phyloP scores from a whole-genome alignment of 257 asterid species.

The Euphrasia confusa region DNA sequence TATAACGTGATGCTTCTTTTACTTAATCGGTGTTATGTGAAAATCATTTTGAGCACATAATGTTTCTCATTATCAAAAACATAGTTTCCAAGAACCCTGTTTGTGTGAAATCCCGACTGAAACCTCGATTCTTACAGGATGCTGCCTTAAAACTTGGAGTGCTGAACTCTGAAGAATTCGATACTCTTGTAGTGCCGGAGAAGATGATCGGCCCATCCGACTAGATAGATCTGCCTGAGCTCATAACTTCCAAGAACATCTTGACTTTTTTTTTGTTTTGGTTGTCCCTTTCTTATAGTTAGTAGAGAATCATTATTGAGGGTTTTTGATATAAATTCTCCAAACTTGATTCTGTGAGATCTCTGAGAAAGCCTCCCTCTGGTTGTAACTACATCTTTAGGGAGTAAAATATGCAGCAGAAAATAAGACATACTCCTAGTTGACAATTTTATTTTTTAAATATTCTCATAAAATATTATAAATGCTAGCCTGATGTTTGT shows the following conservation, averaged over 20 bases:
- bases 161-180: conserved; percentile 72
- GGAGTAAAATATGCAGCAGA: neutral
- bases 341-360: neutral
- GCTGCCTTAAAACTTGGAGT: conserved; percentile 83
- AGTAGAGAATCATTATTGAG: neutral
- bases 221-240: conserved; percentile 24
- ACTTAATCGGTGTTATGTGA: neutral
- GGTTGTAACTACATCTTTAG: neutral
- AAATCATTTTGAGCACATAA: neutral
- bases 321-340: neutral
- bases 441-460: no score
- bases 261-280: no score
- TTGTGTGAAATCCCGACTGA: conserved; percentile 6
- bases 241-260: neutral
- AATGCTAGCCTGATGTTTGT: no score
- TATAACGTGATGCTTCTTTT: neutral
- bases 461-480: no score
- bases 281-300: neutral
- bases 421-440: neutral
- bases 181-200: conserved; percentile 80
- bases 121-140: conserved; percentile 45
- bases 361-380: neutral
- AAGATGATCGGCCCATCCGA: conserved; percentile 89
- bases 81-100: neutral
- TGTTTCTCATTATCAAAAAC: neutral